Conservation (phyloP, 2,329 filamentous ascomycete species). For the Exophiala oligosperma region DNA sequence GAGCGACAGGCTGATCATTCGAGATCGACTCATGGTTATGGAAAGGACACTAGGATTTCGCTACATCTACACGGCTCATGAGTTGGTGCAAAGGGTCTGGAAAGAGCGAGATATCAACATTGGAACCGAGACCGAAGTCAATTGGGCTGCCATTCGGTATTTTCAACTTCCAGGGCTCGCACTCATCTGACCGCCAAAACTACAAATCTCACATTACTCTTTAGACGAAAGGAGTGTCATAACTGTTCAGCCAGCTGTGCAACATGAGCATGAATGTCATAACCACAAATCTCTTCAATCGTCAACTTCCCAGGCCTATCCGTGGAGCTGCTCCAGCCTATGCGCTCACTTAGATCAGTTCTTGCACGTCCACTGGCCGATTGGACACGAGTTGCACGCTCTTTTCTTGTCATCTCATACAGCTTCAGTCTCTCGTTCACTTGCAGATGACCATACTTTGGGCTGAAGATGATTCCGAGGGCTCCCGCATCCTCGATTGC, state of each 20-base stretch:
- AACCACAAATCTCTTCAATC: constrained; percentile 37
- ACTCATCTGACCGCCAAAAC: constrained; percentile 15
- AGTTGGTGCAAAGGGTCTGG: constrained; percentile 45
- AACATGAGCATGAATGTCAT: constrained; percentile 30
- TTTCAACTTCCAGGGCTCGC: constrained; percentile 33
- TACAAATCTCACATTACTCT: neutral
- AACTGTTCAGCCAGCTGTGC: constrained; percentile 6
- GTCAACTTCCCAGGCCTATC: constrained; percentile 35
- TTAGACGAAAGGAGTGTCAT: neutral
- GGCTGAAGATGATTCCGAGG: constrained; percentile 38
- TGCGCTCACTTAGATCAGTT: constrained; percentile 33
- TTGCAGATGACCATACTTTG: constrained; percentile 21
- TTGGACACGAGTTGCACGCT: constrained; percentile 3
- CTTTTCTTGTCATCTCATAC: constrained; percentile 26
- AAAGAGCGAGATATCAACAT: constrained; percentile 10
- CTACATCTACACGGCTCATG: constrained; percentile 44
- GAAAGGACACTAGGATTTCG: constrained; percentile 46
- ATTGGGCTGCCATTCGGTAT: constrained; percentile 35
- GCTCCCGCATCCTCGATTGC: constrained; percentile 45
- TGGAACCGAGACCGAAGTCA: constrained; percentile 23
- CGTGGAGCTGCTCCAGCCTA: constrained; percentile 32
- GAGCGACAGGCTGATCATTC: constrained; percentile 42
- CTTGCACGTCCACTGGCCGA: constrained; percentile 32
- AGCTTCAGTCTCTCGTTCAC: constrained; percentile 29
- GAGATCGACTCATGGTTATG: constrained; percentile 46